Evolutionary conservation across 768 basidiomycete genomes (phyloP).

Genomic region (Terana coerulea): DNA sequence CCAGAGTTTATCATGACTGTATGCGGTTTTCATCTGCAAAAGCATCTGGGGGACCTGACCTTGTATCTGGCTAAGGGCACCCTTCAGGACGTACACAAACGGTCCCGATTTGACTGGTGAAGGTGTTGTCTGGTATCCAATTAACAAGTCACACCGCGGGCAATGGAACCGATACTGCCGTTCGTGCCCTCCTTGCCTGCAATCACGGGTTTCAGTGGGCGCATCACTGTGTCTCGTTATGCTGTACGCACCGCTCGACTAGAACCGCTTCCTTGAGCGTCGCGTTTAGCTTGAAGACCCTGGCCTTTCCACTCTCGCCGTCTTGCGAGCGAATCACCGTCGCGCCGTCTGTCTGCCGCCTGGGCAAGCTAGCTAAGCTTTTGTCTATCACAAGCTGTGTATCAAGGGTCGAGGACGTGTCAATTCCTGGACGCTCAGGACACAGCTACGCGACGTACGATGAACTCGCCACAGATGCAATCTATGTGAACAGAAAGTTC

Average conservation of each 20-base stretch:
- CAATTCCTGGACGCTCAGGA: constrained; percentile 4
- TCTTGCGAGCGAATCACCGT: constrained; percentile 78
- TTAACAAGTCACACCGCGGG: constrained; percentile 60
- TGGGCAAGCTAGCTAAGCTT: constrained; percentile 61
- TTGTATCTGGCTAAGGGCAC: constrained; percentile 84
- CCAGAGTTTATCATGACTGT: too few relatives aligned
- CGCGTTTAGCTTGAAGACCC: constrained; percentile 87
- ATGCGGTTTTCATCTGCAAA: constrained; percentile 53
- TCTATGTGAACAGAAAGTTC: constrained; percentile 38
- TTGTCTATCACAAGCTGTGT: constrained; percentile 88
- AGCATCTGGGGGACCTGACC: constrained; percentile 84
- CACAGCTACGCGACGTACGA: constrained; percentile 44
- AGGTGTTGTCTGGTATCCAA: constrained; percentile 75
- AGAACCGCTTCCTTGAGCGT: constrained; percentile 63
- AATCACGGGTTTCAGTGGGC: constrained; percentile 5
- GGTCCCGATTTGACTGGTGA: constrained; percentile 75
- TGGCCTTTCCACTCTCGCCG: constrained; percentile 48
- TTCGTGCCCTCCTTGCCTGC: constrained; percentile 66
- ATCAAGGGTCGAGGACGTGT: not conserved
- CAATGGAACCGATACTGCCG: constrained; percentile 71
- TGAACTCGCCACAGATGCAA: constrained; percentile 86
- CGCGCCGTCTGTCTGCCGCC: constrained; percentile 74
- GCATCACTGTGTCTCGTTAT: constrained; percentile 18
- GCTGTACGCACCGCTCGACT: constrained; percentile 63
- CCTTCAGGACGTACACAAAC: constrained; percentile 76